Base-by-base conservation (phyloP, 208 protist genomes). In the Trypanosoma melophagium region DNA sequence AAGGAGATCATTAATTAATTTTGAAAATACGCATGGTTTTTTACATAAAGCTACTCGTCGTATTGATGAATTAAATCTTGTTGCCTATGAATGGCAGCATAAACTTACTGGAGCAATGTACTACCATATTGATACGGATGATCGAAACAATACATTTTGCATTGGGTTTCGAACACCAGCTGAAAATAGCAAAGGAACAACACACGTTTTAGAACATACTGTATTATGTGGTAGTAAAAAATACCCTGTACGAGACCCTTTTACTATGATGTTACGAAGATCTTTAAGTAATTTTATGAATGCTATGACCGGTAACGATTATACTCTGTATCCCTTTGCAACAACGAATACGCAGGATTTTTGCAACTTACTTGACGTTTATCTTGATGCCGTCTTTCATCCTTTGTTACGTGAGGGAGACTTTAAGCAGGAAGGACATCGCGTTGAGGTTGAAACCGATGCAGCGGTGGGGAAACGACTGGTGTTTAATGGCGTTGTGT, bases 151-250 rank as follows among this genome's bases (percentile, higher is more conserved):
- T 72, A 97, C 94, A 12, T 98, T 99, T 61, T 97, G 91, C 74
- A 97, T 99, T 24, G 95, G 93, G 24, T 99, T 99, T 71, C 84
- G 94, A 60, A 99, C 98, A 0, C 91, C 93, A 4, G 95, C 97
- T 25, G 75, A 76, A 42, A 94, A 98, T 71, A 85, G 77, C 61
- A 98, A 97, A 28, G 98, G 98, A 53, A 94, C 96, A 7, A 93
- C 97, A 14, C 98, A 99, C 74, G 97, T 99, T 21, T 80, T 99
- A 59, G 97, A 99, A 80, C 98, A 99, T 84, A 99, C 95, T 2
- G 90, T 90, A 14, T 77, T 99, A 19, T 99, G 98, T 80, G 98
- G 98, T 19, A 98, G 92, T 47, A 66, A 90, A 19, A 96, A 98
- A 76, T 99, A 97, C 76, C 97, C 97, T 12, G 93, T 99, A 52